These are phyloP conservation scores for Suhomyces tanzawaensis DNA, from an alignment of 805 yeast genomes.

Conservation along the genomic window DNA sequence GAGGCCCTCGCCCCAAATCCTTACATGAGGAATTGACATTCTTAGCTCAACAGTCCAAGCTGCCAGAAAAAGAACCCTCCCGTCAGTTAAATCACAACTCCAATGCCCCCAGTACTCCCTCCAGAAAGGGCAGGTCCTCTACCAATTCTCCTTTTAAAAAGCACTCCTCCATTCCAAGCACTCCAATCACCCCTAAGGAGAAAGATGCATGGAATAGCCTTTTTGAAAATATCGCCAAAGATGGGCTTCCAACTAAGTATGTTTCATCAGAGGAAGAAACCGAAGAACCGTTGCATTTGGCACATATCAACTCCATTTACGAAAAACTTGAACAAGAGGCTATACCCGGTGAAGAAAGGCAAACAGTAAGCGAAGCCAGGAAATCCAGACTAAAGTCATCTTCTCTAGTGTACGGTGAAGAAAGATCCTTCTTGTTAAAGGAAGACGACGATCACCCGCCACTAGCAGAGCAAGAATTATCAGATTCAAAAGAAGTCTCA, in stretches of 20 bases:
- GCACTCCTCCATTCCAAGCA: not conserved
- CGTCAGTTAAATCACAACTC: not conserved
- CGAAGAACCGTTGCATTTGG: not conserved
- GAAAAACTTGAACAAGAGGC: not conserved
- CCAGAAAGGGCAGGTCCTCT: not conserved
- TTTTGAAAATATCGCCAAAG: conserved; percentile 15
- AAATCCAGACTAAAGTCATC: not conserved
- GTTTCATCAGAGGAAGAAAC: not conserved
- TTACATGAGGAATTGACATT: not conserved
- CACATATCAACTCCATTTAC: not conserved
- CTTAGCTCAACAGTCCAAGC: not conserved
- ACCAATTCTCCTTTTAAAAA: not conserved
- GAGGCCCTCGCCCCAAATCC: not conserved
- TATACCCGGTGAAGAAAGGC: no score
- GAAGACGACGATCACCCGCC: not conserved
- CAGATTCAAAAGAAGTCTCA: conserved; percentile 1
- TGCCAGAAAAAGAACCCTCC: no score
- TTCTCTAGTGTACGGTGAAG: conserved; percentile 15
- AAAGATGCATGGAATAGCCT: conserved; percentile 14
- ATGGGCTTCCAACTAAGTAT: not conserved
- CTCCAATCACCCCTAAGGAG: conserved; percentile 7
- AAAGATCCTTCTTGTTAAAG: conserved; percentile 16
- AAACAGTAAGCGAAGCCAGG: no score
- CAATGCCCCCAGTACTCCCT: not conserved
- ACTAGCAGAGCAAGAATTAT: not conserved